Evolutionary conservation across 768 basidiomycete species (phyloP).

Genomic region (Suillus luteus): DNA sequence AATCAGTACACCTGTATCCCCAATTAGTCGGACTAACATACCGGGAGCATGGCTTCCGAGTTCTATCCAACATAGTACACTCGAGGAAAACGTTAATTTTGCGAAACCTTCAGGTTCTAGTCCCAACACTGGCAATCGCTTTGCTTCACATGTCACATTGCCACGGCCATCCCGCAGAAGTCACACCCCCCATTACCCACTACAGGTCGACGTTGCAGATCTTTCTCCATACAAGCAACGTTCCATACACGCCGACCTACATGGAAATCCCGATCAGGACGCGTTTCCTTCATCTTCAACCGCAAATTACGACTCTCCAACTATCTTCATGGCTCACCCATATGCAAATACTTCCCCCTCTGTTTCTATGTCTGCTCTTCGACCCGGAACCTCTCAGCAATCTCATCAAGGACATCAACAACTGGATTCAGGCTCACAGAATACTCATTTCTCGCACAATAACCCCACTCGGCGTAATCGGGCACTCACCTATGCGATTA

Average conservation of each 20-base stretch:
- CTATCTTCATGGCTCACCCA: conserved; percentile 43
- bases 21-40: conserved; percentile 12
- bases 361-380: conserved; percentile 18
- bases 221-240: conserved; percentile 19
- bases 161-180: conserved; percentile 19
- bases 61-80: neutral
- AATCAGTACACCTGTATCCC: conserved; percentile 4
- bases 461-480: neutral
- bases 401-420: conserved; percentile 20
- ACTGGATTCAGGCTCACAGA: conserved; percentile 7
- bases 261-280: conserved; percentile 22
- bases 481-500: conserved; percentile 1
- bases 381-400: conserved; percentile 28
- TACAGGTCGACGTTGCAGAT: conserved; percentile 17
- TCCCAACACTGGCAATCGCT: conserved; percentile 42
- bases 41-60: conserved; percentile 23
- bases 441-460: conserved; percentile 16
- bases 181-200: conserved; percentile 18
- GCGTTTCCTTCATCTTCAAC: conserved; percentile 21
- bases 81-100: neutral
- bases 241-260: conserved; percentile 18
- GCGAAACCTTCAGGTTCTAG: neutral
- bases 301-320: conserved; percentile 14
- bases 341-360: conserved; percentile 49
- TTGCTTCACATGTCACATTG: conserved; percentile 49